These are phyloP conservation scores for Penicillium malachiteum DNA, from an alignment of 495 filamentous ascomycete species.

Conservation along the genomic window DNA sequence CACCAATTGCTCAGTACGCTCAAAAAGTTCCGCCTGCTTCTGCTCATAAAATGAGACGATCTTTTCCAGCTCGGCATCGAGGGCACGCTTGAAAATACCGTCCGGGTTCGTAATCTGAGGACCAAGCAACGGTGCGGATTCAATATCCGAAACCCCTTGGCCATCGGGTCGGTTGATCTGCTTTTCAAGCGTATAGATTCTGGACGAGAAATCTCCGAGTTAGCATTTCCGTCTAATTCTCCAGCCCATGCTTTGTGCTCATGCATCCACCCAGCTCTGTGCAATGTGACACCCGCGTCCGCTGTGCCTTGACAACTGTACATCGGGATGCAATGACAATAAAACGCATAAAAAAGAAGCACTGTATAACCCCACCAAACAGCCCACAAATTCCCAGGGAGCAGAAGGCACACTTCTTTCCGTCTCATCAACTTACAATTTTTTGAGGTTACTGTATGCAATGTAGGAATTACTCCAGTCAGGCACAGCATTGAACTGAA, in stretches of 20 bases:
- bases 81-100: slow-evolving; percentile 68
- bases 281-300: slow-evolving; percentile 29
- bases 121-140: slow-evolving; percentile 79
- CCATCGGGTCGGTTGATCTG: slow-evolving; percentile 54
- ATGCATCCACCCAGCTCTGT: slow-evolving; percentile 17
- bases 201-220: slow-evolving; percentile 31
- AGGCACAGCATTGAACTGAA: slow-evolving; percentile 98
- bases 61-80: slow-evolving; percentile 91
- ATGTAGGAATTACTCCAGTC: slow-evolving; percentile 99
- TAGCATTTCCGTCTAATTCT: slow-evolving; percentile 19
- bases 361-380: not conserved
- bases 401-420: not conserved
- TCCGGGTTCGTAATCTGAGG: slow-evolving; percentile 62
- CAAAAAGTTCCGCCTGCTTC: slow-evolving; percentile 82
- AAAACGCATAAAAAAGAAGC: too few species aligned
- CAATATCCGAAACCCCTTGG: slow-evolving; percentile 59
- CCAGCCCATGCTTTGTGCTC: slow-evolving; percentile 1
- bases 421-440: slow-evolving; percentile 66
- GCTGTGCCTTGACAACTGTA: slow-evolving; percentile 6
- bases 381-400: too few species aligned
- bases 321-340: not conserved
- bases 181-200: slow-evolving; percentile 93
- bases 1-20: slow-evolving; percentile 73
- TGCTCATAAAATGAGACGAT: slow-evolving; percentile 83
- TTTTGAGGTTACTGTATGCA: slow-evolving; percentile 97